Evolutionary conservation across 1,284 basidiomycete genomes (phyloP).

Genomic region (Trametes pubescens): DNA sequence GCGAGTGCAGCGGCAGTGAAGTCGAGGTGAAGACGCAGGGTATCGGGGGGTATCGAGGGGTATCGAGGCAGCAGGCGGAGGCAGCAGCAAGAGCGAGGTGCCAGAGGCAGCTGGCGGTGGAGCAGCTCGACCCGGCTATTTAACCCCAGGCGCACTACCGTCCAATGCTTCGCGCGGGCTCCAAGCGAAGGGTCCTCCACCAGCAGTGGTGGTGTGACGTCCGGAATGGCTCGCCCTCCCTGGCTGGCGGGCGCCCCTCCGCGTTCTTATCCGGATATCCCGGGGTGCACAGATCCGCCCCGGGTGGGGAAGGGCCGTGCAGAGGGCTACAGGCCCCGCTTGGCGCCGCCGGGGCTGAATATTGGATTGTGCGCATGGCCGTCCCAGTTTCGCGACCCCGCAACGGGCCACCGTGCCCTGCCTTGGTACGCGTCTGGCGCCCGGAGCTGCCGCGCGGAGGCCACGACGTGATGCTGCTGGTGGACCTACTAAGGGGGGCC

Average conservation of each 20-base stretch:
- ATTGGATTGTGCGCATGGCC: slow-evolving; percentile 8
- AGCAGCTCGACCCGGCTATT: slow-evolving; percentile 25
- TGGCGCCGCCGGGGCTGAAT: slow-evolving; percentile 17
- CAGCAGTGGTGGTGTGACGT: slow-evolving; percentile 23
- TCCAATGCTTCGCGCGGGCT: slow-evolving; percentile 17
- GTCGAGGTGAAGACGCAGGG: not conserved
- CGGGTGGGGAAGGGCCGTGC: slow-evolving; percentile 12
- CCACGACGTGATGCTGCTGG: slow-evolving; percentile 27
- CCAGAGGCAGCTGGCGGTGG: slow-evolving; percentile 19
- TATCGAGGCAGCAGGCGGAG: slow-evolving; percentile 10
- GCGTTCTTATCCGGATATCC: slow-evolving; percentile 25
- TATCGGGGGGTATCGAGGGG: not conserved
- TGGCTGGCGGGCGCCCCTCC: slow-evolving; percentile 6
- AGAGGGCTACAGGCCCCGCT: slow-evolving; percentile 14
- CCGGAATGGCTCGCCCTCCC: slow-evolving; percentile 8
- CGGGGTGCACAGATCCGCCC: slow-evolving; percentile 19
- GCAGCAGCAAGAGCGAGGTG: slow-evolving; percentile 20
- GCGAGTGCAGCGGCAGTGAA: not conserved
- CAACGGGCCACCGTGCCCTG: not conserved
- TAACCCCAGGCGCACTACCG: slow-evolving; percentile 24
- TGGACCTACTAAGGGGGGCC: slow-evolving; percentile 22
- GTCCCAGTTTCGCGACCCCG: slow-evolving; percentile 1
- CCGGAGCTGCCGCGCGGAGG: slow-evolving; percentile 22
- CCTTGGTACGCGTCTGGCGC: slow-evolving; percentile 15
- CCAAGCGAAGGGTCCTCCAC: slow-evolving; percentile 23